A percentile compares a stretch with the other conserved stretches of the same genome.
Evolutionary conservation across 352 stramenopile species (phyloP).

Genomic region (Pythium inflatum): DNA sequence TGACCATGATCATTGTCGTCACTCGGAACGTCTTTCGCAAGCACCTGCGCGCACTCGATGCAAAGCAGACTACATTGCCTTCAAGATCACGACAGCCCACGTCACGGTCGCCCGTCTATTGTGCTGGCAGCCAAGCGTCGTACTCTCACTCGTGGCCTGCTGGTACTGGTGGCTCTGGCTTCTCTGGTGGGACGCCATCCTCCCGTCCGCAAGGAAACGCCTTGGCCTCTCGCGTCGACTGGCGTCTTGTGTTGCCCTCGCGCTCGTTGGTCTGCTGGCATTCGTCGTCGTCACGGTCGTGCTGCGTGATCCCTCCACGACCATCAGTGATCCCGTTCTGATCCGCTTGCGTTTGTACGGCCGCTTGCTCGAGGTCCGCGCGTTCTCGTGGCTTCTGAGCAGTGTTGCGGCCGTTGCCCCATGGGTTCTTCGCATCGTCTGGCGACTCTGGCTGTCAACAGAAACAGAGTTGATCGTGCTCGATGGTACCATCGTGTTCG

Average conservation of each 20-base stretch:
- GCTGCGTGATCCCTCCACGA: background rate
- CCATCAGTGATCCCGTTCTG: background rate
- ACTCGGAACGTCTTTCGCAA: slow-evolving; percentile 15
- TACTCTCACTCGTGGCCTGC: background rate
- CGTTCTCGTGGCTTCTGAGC: slow-evolving; percentile 7
- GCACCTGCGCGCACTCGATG: background rate
- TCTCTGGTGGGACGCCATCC: slow-evolving; percentile 3
- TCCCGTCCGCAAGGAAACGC: background rate
- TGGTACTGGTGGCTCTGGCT: background rate
- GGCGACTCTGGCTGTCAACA: background rate
- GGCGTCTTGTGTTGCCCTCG: background rate
- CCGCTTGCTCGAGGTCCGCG: background rate
- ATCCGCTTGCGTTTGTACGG: background rate
- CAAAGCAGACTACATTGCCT: too few relatives aligned
- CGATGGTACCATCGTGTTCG: slow-evolving; percentile 3
- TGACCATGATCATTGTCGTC: slow-evolving; percentile 11
- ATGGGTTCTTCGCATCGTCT: slow-evolving; percentile 9
- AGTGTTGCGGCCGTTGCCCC: background rate
- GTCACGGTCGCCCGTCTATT: background rate
- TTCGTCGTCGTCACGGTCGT: background rate
- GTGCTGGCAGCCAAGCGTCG: background rate
- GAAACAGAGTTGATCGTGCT: slow-evolving; percentile 7
- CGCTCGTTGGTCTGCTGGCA: background rate
- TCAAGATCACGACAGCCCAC: background rate
- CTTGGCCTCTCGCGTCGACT: background rate